These are phyloP conservation scores for Pleurotus ostreatus DNA, from an alignment of 768 basidiomycete genomes.

Conservation along the genomic window DNA sequence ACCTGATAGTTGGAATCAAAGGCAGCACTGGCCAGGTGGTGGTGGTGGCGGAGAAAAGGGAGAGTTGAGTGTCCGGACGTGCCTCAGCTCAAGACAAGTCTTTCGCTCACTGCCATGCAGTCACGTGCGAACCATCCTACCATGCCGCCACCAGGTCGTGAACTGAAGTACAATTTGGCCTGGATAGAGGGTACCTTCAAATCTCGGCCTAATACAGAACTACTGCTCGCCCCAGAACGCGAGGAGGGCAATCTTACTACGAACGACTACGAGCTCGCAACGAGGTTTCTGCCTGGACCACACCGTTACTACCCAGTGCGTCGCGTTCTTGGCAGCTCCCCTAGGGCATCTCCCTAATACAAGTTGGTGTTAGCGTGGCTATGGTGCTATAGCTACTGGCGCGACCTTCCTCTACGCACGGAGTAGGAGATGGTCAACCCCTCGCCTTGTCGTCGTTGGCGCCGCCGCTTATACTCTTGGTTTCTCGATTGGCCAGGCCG, in stretches of 20 bases:
- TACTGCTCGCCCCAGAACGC: constrained; percentile 49
- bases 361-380: background rate
- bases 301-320: constrained; percentile 35
- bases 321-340: constrained; percentile 9
- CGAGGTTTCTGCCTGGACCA: constrained; percentile 48
- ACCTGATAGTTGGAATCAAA: constrained; percentile 19
- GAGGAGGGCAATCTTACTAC: constrained; percentile 44
- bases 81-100: background rate
- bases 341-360: background rate
- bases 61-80: background rate
- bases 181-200: constrained; percentile 43
- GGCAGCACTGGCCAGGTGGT: constrained; percentile 31
- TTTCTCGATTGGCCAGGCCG: constrained; percentile 24
- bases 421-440: constrained; percentile 13
- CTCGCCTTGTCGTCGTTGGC: constrained; percentile 16
- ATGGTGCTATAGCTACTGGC: background rate
- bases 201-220: constrained; percentile 34
- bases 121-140: background rate
- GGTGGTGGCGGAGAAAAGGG: background rate
- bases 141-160: background rate
- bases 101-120: background rate
- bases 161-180: constrained; percentile 6
- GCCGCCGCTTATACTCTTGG: constrained; percentile 23
- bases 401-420: background rate
- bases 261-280: constrained; percentile 55